Evolutionary conservation across 306 rosid genomes (phyloP).

Genomic region (Alnus glutinosa): DNA sequence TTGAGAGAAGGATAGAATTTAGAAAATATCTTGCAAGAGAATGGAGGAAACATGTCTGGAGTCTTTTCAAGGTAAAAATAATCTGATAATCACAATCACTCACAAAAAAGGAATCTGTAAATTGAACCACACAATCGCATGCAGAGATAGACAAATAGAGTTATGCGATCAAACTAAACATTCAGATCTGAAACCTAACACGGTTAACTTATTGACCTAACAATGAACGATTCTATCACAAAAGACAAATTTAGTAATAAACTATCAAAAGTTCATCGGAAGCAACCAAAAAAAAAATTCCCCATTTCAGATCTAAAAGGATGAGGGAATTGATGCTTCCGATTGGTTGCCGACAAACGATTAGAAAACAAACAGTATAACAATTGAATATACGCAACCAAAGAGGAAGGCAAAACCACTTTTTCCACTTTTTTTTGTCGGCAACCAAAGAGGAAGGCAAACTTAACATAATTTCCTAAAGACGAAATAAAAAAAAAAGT

Average conservation of each 20-base stretch:
- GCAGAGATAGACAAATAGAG: not conserved
- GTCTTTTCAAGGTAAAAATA: not conserved
- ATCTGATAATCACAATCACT: not conserved
- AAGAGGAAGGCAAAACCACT: not conserved
- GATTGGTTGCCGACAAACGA: not conserved
- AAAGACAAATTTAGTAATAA: not conserved
- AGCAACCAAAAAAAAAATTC: not conserved
- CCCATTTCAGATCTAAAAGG: not conserved
- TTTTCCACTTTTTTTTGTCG: not conserved
- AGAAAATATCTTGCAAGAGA: not conserved
- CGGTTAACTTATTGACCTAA: not conserved
- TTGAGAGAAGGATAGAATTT: not conserved
- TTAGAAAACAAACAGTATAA: not conserved
- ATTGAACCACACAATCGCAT: not conserved
- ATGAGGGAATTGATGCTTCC: not conserved
- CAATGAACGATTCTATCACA: not conserved
- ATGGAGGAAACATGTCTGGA: not conserved
- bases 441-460: not conserved
- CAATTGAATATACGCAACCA: not conserved
- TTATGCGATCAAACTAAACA: slow-evolving; percentile 2
- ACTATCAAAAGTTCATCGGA: not conserved
- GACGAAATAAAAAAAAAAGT: not conserved
- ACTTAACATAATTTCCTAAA: not conserved
- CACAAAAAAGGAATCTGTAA: not conserved
- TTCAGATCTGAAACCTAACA: slow-evolving; percentile 19